These are phyloP conservation scores for Tolypocladium cylindrosporum DNA, from an alignment of 2,329 filamentous ascomycete genomes.

Conservation along the genomic window DNA sequence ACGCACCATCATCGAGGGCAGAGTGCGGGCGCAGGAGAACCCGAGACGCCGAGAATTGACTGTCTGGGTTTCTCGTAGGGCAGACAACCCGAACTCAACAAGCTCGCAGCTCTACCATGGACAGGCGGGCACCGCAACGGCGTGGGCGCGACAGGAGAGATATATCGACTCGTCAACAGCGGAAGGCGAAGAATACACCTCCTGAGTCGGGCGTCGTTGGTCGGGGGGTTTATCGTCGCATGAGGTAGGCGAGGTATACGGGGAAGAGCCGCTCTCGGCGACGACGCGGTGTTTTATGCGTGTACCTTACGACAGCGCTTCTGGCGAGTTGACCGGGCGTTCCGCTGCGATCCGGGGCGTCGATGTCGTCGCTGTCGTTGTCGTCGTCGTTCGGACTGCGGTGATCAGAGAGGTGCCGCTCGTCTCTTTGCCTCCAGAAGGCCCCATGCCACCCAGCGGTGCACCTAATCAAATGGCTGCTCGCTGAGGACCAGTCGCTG, in stretches of 20 bases:
- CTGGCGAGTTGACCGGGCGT: background rate
- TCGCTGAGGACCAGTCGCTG: background rate
- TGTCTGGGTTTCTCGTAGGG: constrained; percentile 13
- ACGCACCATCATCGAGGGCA: constrained; percentile 42
- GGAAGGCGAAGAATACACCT: constrained; percentile 19
- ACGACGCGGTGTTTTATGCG: background rate
- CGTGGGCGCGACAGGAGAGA: constrained; percentile 11
- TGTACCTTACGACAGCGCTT: background rate
- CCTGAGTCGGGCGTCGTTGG: constrained; percentile 18
- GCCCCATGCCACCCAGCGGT: background rate
- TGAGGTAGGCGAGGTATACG: constrained; percentile 5
- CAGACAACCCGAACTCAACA: constrained; percentile 12
- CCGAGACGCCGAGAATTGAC: constrained; percentile 20
- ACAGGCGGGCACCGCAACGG: constrained; percentile 14
- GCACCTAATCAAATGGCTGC: background rate
- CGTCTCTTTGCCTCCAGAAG: background rate
- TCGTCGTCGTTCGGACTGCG: background rate
- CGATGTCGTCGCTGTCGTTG: background rate
- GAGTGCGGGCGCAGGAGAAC: constrained; percentile 24
- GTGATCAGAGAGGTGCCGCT: constrained; percentile 1
- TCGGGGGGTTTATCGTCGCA: constrained; percentile 21
- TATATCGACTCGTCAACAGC: constrained; percentile 11
- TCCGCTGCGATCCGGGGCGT: background rate
- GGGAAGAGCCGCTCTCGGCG: background rate
- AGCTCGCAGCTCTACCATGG: constrained; percentile 17